Conservation (phyloP, 345 rosid genomes). For the Ricinus communis region DNA sequence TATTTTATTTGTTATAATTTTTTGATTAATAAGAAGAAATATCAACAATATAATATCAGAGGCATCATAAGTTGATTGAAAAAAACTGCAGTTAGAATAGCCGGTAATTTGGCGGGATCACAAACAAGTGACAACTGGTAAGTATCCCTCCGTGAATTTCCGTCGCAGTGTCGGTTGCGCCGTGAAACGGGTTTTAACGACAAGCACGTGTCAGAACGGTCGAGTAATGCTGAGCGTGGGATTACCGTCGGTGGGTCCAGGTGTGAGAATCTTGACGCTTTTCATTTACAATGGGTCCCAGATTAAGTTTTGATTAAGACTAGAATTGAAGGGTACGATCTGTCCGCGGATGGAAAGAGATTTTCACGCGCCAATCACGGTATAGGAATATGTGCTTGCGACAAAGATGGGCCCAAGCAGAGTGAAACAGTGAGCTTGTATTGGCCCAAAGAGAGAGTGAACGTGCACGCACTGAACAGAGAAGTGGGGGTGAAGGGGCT, state of each 20-base stretch:
- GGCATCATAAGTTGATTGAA: too few relatives aligned
- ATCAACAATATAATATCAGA: too few relatives aligned
- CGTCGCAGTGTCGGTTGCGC: constrained; percentile 38
- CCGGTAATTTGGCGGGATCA: too few relatives aligned
- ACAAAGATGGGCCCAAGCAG: neutral
- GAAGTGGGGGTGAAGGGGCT: neutral
- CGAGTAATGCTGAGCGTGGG: neutral
- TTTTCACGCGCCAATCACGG: constrained; percentile 13
- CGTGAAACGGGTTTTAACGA: constrained; percentile 26
- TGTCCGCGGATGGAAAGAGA: neutral
- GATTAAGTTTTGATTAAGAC: neutral
- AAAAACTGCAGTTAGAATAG: too few relatives aligned
- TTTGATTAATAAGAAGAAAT: too few relatives aligned
- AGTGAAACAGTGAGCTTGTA: neutral
- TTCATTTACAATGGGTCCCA: neutral
- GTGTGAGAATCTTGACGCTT: constrained; percentile 20
- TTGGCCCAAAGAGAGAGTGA: neutral
- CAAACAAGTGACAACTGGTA: neutral
- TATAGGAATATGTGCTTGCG: neutral
- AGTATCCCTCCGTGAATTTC: neutral
- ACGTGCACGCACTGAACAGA: neutral
- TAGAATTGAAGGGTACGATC: neutral
- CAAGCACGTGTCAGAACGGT: constrained; percentile 26
- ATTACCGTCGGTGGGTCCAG: neutral
- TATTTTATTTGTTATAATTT: too few relatives aligned